Evolutionary conservation across 352 stramenopile genomes (phyloP), one percentile per base, ranked within the genome.

Genomic region (Pythium folliculosum): DNA sequence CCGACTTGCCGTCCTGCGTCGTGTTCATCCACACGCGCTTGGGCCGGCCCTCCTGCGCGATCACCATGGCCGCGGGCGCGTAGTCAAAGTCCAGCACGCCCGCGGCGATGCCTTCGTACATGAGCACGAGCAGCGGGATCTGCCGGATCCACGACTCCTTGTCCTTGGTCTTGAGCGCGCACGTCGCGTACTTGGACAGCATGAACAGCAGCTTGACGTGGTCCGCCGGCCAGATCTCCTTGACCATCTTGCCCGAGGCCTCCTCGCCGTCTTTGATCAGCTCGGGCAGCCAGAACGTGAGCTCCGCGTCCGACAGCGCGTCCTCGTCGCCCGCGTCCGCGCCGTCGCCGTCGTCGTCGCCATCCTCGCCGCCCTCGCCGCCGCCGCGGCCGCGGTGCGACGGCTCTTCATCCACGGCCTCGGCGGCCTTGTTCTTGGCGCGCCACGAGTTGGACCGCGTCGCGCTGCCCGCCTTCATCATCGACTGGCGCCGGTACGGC

Each of bases 141-240:
- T 98, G 97, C 21, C 94, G 84, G 50, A 98, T 91, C 96, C 96
- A 99, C 63, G 91, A 79, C 71, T 98, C 94, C 38, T 95, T 95
- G 47, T 97, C 88, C 8, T 96, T 80, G 10, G 82, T 73, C 12
- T 80, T 83, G 35, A 77, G 73, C 0, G 92, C 92, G 60, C 89
- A 86, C 5, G 88, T 78, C 17, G 90, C 89, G 70, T 98, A 97
- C 32, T 96, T 73, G 44, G 87, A 90, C 35, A 97, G 87, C 61
- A 97, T 84, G 65, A 83, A 88, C 13, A 88, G 73, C 37, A 88
- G 38, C 77, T 82, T 86, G 12, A 89, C 67, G 30, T 86, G 75
- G 64, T 86, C 76, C 0, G 63, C 69, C 7, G 80, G 80, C 80
- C 80, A 88, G 23, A 67, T 80, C 56, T 88, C 80, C n/a, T 70